Percentiles rank a stretch among this genome's conserved stretches.
phyloP scores from a whole-genome alignment of 331 rosid genomes.

The Malus hybrid region DNA sequence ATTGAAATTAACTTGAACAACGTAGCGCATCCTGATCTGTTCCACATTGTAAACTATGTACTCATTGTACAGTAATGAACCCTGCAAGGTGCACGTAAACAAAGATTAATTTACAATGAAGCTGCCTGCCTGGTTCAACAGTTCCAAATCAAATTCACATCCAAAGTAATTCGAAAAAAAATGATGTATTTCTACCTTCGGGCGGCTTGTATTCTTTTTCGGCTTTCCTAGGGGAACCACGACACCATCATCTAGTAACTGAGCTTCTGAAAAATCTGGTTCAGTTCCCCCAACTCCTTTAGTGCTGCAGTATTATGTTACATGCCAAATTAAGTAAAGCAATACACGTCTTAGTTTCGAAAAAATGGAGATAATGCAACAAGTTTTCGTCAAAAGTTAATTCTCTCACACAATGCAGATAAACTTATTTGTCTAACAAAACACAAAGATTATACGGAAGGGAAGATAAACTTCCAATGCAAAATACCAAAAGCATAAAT shows the following conservation, averaged over 20 bases:
- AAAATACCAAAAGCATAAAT: not conserved
- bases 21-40: conserved; percentile 85
- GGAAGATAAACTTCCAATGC: not conserved
- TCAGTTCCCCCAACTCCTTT: conserved; percentile 85
- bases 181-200: conserved; percentile 29
- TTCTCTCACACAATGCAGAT: not conserved
- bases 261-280: conserved; percentile 67
- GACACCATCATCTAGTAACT: conserved; percentile 55
- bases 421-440: not conserved
- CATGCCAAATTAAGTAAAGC: not conserved
- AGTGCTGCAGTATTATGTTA: conserved; percentile 40
- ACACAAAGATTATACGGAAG: not conserved
- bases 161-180: not conserved
- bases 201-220: conserved; percentile 10
- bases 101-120: not conserved
- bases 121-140: not conserved
- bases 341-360: not conserved
- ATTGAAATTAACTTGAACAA: conserved; percentile 70
- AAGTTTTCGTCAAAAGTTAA: not conserved
- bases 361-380: not conserved
- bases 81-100: conserved; percentile 42
- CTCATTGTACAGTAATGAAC: conserved; percentile 65
- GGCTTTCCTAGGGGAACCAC: conserved; percentile 73
- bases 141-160: not conserved
- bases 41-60: conserved; percentile 88